Evolutionary conservation across 768 basidiomycete species (phyloP), one percentile per base, ranked within the genome.

Genomic region (Termitomyces sp.): DNA sequence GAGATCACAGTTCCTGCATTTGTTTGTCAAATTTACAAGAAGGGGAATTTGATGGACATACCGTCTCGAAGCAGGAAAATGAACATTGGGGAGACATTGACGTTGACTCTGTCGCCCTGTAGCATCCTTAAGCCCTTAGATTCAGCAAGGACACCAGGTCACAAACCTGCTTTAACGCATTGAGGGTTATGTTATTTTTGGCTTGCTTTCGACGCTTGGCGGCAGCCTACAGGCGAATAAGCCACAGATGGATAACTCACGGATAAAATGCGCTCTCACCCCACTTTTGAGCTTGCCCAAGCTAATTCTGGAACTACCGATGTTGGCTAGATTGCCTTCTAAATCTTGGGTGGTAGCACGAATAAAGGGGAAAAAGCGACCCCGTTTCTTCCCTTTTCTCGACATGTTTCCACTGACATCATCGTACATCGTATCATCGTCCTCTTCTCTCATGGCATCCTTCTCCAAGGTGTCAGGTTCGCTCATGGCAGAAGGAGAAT

Each of bases 51-150:
- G 11, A 60, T n/a, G 12, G 31, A 49, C 63, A n/a, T 60, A 76
- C 79, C 87, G 66, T 89, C 83, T 50, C 83, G 78, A 61, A 84
- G 77, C 37, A 90, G 75, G 71, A 89, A 89, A 42, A 88, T 81
- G 68, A 81, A 88, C 70, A 89, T 73, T 9, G 88, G 85, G 50
- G 82, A 77, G 51, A 86, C 77, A 57, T 76, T 76, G 15, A 89
- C 81, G 42, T 79, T 74, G 10, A 89, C 82, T 29, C 84, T 77
- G 32, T 86, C 81, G 10, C 78, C 85, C 62, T 68, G 42, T 6
- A 52, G 7, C 31, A 38, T 9, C 4, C 8, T 59, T n/a, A 10
- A 9, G 36, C 4, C 15, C 7, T 29, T 40, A 31, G 42, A 31
- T 36, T 25, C 6, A 43, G 31, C 17, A 20, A 52, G 50, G 31